These are phyloP conservation scores for Pseudogymnoascus sp. DNA, from an alignment of 2,329 filamentous ascomycete species.

Conservation along the genomic window DNA sequence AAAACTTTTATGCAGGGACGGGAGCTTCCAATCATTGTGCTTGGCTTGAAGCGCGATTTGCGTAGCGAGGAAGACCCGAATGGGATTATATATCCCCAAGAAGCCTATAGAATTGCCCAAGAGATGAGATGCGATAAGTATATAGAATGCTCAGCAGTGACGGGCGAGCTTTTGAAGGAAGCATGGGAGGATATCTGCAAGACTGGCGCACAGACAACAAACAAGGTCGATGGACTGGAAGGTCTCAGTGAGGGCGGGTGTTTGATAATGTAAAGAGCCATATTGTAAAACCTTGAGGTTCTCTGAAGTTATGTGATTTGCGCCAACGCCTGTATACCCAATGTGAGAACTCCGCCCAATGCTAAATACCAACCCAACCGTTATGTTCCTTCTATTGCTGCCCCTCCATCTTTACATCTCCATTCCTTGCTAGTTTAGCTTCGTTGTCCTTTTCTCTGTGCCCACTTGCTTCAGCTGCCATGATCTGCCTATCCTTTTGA, in stretches of 20 bases:
- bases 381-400: not conserved
- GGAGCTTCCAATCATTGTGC: constrained; percentile 44
- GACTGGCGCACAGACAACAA: constrained; percentile 43
- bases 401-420: constrained; percentile 11
- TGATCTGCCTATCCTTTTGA: constrained; percentile 25
- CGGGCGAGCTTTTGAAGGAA: constrained; percentile 48
- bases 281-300: not conserved
- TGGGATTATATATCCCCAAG: constrained; percentile 52
- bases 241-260: constrained; percentile 50
- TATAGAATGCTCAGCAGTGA: constrained; percentile 54
- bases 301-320: not conserved
- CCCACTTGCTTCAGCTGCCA: constrained; percentile 21
- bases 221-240: constrained; percentile 25
- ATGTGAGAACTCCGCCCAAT: constrained; percentile 6
- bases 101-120: constrained; percentile 48
- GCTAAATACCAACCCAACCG: not conserved
- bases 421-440: constrained; percentile 18
- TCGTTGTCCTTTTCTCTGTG: constrained; percentile 13
- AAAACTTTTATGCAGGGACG: constrained; percentile 36
- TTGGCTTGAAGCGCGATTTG: constrained; percentile 54
- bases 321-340: not conserved
- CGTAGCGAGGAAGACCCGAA: constrained; percentile 48
- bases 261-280: constrained; percentile 35
- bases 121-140: constrained; percentile 53
- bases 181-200: constrained; percentile 53